Evolutionary conservation across 2,329 filamentous ascomycete genomes (phyloP), one percentile per base, ranked within the genome.

Genomic region (Pseudogymnoascus sp.): DNA sequence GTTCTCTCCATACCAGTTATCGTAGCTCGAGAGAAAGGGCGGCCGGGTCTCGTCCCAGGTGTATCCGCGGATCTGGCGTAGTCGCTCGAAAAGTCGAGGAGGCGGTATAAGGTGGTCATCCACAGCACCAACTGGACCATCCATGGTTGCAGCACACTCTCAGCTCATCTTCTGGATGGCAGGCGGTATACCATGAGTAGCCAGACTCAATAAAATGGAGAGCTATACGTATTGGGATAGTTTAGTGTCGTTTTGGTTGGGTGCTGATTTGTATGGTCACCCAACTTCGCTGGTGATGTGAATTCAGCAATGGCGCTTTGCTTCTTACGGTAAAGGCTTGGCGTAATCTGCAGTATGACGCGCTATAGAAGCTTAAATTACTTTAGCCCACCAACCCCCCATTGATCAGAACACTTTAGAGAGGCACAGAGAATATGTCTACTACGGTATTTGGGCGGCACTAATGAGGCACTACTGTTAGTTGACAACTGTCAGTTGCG

Each of bases 1-100:
- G 50, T 57, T 10, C 26, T 57, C 28, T 17, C 26, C 76, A 70
- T 78, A 86, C 91, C 93, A 97, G 78, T 93, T 92, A 74, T 96
- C 91, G 76, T 96, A 97, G 70, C 87, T 91, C 61, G 83, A 83
- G 72, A 87, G 85, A 63, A 82, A 78, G 10, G 84, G 83, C 26
- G 76, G 75, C 64, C 72, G 74, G 13, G 83, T 80, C 68, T 90
- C 87, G 74, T 92, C 88, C 89, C 89, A 93, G 6, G 83, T 85
- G 73, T 91, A 92, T 62, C 88, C 89, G 53, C 87, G 82, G 67
- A 93, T 81, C 73, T 90, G 87, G 66, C 84, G 82, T 68, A 93
- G 80, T 61, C 89, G 84, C 74, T 92, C 88, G 69, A 87, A 88
- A 62, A 93, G 82, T 70, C 87, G 84, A 68, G 82, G 79, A 47